A percentile compares a stretch with the other conserved stretches of the same genome.
Conservation (phyloP, 2,329 filamentous ascomycete genomes). For the Pseudogymnoascus sp. region DNA sequence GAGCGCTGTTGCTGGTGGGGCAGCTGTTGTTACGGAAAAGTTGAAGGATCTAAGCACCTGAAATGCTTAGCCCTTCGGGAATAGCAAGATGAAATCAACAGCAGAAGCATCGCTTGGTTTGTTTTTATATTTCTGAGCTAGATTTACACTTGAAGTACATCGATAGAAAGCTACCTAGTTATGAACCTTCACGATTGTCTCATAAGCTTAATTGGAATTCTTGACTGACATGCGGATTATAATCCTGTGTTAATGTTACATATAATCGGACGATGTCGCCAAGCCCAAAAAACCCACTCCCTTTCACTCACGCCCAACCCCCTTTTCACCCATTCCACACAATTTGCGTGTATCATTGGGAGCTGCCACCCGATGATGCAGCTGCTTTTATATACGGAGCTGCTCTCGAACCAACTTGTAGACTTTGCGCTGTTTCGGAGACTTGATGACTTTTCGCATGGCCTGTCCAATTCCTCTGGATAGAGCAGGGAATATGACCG, state of each 20-base stretch:
- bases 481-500: conserved; percentile 58
- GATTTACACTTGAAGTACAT: not conserved
- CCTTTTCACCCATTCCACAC: not conserved
- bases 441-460: conserved; percentile 49
- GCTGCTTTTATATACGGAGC: conserved; percentile 35
- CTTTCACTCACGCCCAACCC: not conserved
- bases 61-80: not conserved
- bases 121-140: not conserved
- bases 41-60: conserved; percentile 25
- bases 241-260: not conserved
- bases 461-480: conserved; percentile 57
- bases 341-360: not conserved
- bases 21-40: conserved; percentile 28
- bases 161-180: not conserved
- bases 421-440: conserved; percentile 70
- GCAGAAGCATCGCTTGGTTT: not conserved
- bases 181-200: not conserved
- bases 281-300: not conserved
- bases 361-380: not conserved
- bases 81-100: not conserved
- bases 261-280: not conserved
- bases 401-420: conserved; percentile 75
- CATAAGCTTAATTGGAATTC: not conserved
- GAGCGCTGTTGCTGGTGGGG: conserved; percentile 18
- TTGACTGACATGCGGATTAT: not conserved